Conservation (phyloP, 1,284 basidiomycete species). For the Cystobasidiaceae sp. region DNA sequence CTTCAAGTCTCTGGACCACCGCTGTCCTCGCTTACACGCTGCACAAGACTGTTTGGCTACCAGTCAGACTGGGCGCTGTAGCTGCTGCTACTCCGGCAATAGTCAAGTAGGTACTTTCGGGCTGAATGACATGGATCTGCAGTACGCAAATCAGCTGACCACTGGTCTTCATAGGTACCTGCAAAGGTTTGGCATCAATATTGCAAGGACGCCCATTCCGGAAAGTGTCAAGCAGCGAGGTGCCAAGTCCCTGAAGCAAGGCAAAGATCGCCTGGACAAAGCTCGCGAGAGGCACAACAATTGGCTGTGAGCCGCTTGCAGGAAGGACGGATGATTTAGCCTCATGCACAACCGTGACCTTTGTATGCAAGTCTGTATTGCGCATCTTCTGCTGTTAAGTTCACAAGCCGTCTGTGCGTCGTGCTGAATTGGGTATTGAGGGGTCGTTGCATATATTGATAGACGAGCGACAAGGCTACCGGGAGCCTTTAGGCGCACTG, state of each 20-base stretch:
- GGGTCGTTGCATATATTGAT: neutral
- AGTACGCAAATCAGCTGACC: neutral
- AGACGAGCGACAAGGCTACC: neutral
- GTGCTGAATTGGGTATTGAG: too few relatives aligned
- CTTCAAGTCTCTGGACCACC: conserved; percentile 54
- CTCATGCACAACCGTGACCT: too few relatives aligned
- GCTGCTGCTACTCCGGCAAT: conserved; percentile 69
- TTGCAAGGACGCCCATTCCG: conserved; percentile 24
- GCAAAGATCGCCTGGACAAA: conserved; percentile 17
- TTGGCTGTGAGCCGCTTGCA: conserved; percentile 11
- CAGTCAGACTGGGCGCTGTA: conserved; percentile 80
- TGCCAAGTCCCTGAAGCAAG: conserved; percentile 9
- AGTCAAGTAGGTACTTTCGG: conserved; percentile 19
- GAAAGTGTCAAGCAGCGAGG: conserved; percentile 10
- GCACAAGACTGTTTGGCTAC: conserved; percentile 92
- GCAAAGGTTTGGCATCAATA: conserved; percentile 21
- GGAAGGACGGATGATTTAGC: too few relatives aligned
- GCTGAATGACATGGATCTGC: neutral
- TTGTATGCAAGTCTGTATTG: too few relatives aligned
- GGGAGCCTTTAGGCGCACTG: neutral
- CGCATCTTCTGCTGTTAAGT: too few relatives aligned
- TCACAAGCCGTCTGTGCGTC: too few relatives aligned
- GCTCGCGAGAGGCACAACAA: conserved; percentile 20
- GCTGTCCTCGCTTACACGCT: conserved; percentile 86
- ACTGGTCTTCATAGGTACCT: conserved; percentile 7